A percentile compares a stretch with the other conserved stretches of the same genome.
Conservation (phyloP, 2,329 filamentous ascomycete species). For the Aaosphaeria pasadenensis region DNA sequence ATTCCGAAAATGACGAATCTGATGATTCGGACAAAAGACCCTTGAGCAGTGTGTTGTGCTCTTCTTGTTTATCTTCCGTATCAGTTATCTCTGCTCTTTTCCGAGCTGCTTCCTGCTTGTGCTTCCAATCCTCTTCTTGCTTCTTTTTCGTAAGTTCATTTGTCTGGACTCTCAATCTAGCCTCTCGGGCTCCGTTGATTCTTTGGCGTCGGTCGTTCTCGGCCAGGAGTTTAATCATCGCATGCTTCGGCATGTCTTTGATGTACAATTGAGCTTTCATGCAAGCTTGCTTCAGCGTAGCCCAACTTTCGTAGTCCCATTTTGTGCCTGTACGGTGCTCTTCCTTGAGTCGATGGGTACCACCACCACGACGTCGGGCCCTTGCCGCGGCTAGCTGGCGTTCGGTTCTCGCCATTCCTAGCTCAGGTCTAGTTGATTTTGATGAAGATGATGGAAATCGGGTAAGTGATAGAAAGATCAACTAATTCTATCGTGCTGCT, state of each 20-base stretch:
- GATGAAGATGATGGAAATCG: no score
- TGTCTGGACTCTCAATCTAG: slow-evolving; percentile 10
- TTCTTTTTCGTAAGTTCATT: slow-evolving; percentile 4
- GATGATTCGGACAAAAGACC: not conserved
- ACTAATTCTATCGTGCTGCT: no score
- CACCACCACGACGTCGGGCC: slow-evolving; percentile 14
- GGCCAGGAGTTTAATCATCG: slow-evolving; percentile 21
- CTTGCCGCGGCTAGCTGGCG: not conserved
- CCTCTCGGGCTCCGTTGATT: slow-evolving; percentile 1
- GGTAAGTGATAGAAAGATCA: no score
- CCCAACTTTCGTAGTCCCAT: slow-evolving; percentile 23
- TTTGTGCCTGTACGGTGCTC: slow-evolving; percentile 23
- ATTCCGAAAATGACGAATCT: not conserved
- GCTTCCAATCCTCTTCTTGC: slow-evolving; percentile 5
- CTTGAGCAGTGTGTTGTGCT: not conserved
- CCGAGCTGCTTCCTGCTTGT: slow-evolving; percentile 2
- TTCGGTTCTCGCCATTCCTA: no score
- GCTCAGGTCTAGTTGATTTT: no score
- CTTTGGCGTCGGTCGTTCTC: slow-evolving; percentile 11
- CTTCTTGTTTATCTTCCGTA: not conserved
- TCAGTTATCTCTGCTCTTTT: not conserved
- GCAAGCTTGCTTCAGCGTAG: slow-evolving; percentile 15
- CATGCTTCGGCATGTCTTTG: slow-evolving; percentile 29
- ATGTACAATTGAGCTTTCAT: slow-evolving; percentile 17
- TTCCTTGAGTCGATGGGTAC: slow-evolving; percentile 27